A percentile compares a stretch with the other conserved stretches of the same genome.
These are phyloP conservation scores for Serendipita sp. DNA, from an alignment of 768 basidiomycete species.

Conservation along the genomic window DNA sequence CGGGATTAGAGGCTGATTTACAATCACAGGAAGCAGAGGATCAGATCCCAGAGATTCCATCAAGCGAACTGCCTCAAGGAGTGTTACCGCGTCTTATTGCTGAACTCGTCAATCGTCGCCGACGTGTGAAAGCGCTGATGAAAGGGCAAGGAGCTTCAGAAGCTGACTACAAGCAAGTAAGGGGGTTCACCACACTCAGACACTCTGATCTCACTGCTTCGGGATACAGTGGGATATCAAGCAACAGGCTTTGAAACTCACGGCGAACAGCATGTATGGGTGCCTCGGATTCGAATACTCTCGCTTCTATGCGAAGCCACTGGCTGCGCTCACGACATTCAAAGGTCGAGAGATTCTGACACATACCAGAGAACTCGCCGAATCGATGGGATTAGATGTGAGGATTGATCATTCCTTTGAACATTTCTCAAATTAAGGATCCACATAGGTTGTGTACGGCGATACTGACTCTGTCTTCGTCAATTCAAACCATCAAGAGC, in stretches of 20 bases:
- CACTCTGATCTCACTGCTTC: background rate
- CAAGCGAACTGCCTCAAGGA: slow-evolving; percentile 53
- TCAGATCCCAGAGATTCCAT: slow-evolving; percentile 77
- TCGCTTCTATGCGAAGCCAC: slow-evolving; percentile 85
- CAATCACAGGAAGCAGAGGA: slow-evolving; percentile 46
- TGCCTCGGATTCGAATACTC: slow-evolving; percentile 97
- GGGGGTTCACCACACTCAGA: slow-evolving; percentile 7
- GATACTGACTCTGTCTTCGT: slow-evolving; percentile 99
- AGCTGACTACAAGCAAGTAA: slow-evolving; percentile 26
- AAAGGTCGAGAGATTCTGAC: slow-evolving; percentile 96
- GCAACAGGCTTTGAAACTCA: slow-evolving; percentile 91
- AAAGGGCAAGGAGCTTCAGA: slow-evolving; percentile 40
- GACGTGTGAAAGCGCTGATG: slow-evolving; percentile 87
- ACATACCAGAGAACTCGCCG: slow-evolving; percentile 82
- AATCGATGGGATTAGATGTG: slow-evolving; percentile 77
- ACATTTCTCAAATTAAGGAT: background rate
- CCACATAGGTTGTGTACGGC: slow-evolving; percentile 80
- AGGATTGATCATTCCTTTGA: slow-evolving; percentile 17
- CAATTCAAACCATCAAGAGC: slow-evolving; percentile 83
- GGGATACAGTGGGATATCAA: slow-evolving; percentile 76
- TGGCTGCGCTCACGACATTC: slow-evolving; percentile 95
- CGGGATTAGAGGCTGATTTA: slow-evolving; percentile 7
- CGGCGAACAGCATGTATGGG: slow-evolving; percentile 99
- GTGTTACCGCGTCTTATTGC: slow-evolving; percentile 95
- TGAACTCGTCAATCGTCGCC: slow-evolving; percentile 80